Base-by-base conservation (phyloP, 345 rosid species). In the Citrus cavaleriei region DNA sequence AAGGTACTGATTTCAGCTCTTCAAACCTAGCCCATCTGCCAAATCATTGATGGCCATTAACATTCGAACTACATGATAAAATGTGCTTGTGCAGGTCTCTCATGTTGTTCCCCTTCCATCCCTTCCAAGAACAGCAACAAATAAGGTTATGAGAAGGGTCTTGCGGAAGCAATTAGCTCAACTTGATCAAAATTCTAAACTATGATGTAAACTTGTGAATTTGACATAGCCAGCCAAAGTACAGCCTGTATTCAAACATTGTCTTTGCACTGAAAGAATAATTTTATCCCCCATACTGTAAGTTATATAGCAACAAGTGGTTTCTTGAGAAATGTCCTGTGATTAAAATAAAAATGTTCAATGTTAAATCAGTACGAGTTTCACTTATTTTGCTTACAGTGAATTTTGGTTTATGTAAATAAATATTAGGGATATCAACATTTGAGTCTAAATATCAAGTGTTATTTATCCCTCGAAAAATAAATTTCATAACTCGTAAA, bases 131-230 rank as follows among this genome's bases (percentile, higher is more conserved):
- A 96, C 99, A 0, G 99, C 98, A 0, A 69, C 95, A 42, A 94
- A 94, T 82, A 96, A 96, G 89, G 98, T 94, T 9, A 94, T 96
- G 98, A 94, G 98, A 83, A 88, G 99, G 88, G 88, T 94, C 61
- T 72, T 96, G 88, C 81, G 99, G 82, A 88, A 93, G 84, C 91
- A 85, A 67, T 81, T 94, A 7, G 75, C 85, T 40, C 85, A 86
- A 77, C 79, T 77, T 8, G 90, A 85, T 78, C 83, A 76, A 66
- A 87, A 85, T 80, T 88, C 97, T 25, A 96, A 87, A 84, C 88
- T 96, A 16, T 92, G 78, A 87, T 62, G 2, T 6, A 65, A 24
- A 32, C 60, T 49, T 5, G 38, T 4, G 7, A 18, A 18, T 54
- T 54, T 54, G 22, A 0, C 22, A 18, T 54, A 18, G 22, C 58